A percentile compares a stretch with the other conserved stretches of the same genome.
Evolutionary conservation across 257 asterid genomes (phyloP).

Genomic region (Salvia splendens): DNA sequence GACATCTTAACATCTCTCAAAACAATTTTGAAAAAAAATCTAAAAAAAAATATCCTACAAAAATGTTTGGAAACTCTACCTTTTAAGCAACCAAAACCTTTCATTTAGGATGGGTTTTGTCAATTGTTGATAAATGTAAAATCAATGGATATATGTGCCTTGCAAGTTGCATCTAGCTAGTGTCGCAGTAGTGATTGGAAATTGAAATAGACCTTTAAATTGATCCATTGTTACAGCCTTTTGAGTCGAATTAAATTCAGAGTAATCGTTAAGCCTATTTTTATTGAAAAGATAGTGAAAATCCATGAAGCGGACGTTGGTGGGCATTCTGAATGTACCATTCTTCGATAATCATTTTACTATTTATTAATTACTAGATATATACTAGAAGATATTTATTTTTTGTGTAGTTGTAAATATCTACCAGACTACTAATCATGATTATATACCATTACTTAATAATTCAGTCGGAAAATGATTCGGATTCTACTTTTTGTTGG

Average conservation of each 20-base stretch:
- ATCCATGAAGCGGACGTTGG: neutral
- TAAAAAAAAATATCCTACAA: neutral
- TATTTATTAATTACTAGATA: neutral
- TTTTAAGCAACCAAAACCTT: slow-evolving; percentile 23
- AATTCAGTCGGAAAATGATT: no score
- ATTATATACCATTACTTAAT: no score
- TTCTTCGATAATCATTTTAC: neutral
- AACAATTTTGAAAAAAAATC: neutral
- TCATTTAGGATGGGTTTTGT: slow-evolving; percentile 30
- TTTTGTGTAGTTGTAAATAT: neutral
- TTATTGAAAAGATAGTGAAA: neutral
- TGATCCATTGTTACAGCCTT: neutral
- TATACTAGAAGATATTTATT: slow-evolving; percentile 7
- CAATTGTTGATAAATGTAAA: slow-evolving; percentile 9
- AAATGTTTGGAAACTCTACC: neutral
- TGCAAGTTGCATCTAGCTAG: slow-evolving; percentile 28
- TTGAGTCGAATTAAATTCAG: neutral
- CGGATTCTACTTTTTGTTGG: no score
- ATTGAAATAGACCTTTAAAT: slow-evolving; percentile 27
- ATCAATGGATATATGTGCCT: slow-evolving; percentile 6
- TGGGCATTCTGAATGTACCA: slow-evolving; percentile 13
- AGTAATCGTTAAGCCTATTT: neutral
- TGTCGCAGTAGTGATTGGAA: slow-evolving; percentile 8
- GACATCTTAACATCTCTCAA: neutral
- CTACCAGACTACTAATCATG: no score